Base-by-base conservation (phyloP, 139 green algal species). In the Picochlorum sp. region DNA sequence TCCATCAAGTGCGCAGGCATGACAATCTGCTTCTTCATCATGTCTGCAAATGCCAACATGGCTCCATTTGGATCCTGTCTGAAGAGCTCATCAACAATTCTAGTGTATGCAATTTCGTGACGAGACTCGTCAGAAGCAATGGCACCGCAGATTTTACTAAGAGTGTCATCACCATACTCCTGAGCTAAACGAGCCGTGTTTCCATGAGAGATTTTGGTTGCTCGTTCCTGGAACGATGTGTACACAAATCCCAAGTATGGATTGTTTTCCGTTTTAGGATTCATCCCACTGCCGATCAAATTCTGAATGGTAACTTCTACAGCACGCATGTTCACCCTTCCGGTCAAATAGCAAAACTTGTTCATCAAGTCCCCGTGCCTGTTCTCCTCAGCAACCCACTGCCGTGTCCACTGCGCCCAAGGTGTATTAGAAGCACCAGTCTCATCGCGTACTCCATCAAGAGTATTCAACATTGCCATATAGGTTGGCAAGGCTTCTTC, bases 401-500 rank as follows among this genome's bases (percentile, higher is more conserved):
- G 71, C 23, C 90, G 74, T 3, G 85, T 96, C 78, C 78, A 90
- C 56, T 66, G 73, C 52, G 70, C 94, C 92, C 92, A 99, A 28
- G 89, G 71, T 1, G 60, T 66, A 20, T 44, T 28, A 2, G 60
- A 56, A 41, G 60, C 60, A 20, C 60, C 60, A 31, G 83, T 96
- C 77, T 96, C 87, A 67, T 98, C 92, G 11, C 86, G 70, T 23
- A 94, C 89, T 31, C 92, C 94, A 57, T 99, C 94, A 49, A 99
- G 82, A 9, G 92, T 97, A 84, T 99, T 99, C 38, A 99, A 78
- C 94, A 99, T 99, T 71, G 89, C 94, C 93, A 98, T 97, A 83
- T 99, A 99, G 13, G 93, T 99, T 31, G 94, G 94, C 59, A 99
- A 82, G 23, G 94, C 94, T 82, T 99, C 94, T 85, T 99, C 94